phyloP scores from a whole-genome alignment of 208 protist genomes.

The Crithidia acanthocephali region DNA sequence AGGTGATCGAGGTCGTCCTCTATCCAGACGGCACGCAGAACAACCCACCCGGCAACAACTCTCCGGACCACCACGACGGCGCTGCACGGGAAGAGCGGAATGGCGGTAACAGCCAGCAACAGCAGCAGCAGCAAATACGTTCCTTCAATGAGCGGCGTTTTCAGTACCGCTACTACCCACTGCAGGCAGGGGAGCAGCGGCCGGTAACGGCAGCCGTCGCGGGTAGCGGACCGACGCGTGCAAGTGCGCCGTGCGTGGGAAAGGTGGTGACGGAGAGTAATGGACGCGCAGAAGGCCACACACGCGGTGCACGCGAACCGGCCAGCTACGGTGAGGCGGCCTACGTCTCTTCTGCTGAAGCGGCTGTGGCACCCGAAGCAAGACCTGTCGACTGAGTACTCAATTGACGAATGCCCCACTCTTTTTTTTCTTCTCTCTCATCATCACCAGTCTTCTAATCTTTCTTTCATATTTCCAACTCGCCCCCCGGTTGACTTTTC shows the following conservation, averaged over 20 bases:
- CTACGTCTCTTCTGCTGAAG: background rate
- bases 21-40: background rate
- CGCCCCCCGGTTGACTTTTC: too few relatives aligned
- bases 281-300: background rate
- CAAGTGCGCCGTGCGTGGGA: background rate
- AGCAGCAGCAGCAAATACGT: background rate
- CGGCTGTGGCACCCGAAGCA: background rate
- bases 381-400: too few relatives aligned
- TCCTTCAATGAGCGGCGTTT: background rate
- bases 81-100: background rate
- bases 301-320: background rate
- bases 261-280: background rate
- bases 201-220: background rate
- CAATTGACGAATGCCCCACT: too few relatives aligned
- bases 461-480: too few relatives aligned
- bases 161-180: slow-evolving; percentile 1
- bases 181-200: background rate
- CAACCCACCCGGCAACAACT: background rate
- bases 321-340: background rate
- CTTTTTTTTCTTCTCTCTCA: too few relatives aligned
- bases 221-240: background rate
- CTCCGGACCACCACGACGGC: too few relatives aligned
- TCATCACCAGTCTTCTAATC: too few relatives aligned
- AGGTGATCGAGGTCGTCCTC: slow-evolving; percentile 4
- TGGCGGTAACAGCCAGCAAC: background rate